phyloP scores from a whole-genome alignment of 352 stramenopile genomes.

The Phytophthora chlamydospora region DNA sequence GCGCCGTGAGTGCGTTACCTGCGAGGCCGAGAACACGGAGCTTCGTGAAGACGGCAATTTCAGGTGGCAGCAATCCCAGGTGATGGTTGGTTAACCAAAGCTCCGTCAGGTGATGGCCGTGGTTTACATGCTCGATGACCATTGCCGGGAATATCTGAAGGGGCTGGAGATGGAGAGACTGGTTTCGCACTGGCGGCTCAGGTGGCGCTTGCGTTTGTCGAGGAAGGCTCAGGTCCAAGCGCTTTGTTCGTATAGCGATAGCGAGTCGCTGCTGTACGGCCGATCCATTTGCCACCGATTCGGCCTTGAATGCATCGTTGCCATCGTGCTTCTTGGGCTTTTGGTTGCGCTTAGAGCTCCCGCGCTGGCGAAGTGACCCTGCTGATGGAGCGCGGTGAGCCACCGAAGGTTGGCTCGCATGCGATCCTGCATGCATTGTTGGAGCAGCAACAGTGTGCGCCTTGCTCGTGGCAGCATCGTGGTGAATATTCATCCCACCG shows the following conservation, averaged over 20 bases:
- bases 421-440: background rate
- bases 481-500: conserved; percentile 8
- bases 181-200: conserved; percentile 2
- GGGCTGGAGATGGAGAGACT: conserved; percentile 4
- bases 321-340: conserved; percentile 21
- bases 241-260: conserved; percentile 27
- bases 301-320: conserved; percentile 1
- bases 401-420: conserved; percentile 4
- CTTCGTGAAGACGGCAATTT: conserved; percentile 50
- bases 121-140: conserved; percentile 39
- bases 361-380: conserved; percentile 8
- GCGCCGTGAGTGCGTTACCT: conserved; percentile 54
- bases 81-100: conserved; percentile 77
- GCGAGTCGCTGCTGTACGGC: conserved; percentile 38
- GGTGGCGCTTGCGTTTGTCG: background rate
- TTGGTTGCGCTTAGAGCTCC: conserved; percentile 21
- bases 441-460: background rate
- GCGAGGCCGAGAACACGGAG: conserved; percentile 66
- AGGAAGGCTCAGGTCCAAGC: conserved; percentile 52
- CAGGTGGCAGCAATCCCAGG: conserved; percentile 41
- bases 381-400: conserved; percentile 7
- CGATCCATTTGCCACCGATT: conserved; percentile 5
- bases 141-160: conserved; percentile 52
- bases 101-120: conserved; percentile 49
- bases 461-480: conserved; percentile 7